Base-by-base conservation (phyloP, 2,329 filamentous ascomycete species). In the Alternaria triticimaculans region DNA sequence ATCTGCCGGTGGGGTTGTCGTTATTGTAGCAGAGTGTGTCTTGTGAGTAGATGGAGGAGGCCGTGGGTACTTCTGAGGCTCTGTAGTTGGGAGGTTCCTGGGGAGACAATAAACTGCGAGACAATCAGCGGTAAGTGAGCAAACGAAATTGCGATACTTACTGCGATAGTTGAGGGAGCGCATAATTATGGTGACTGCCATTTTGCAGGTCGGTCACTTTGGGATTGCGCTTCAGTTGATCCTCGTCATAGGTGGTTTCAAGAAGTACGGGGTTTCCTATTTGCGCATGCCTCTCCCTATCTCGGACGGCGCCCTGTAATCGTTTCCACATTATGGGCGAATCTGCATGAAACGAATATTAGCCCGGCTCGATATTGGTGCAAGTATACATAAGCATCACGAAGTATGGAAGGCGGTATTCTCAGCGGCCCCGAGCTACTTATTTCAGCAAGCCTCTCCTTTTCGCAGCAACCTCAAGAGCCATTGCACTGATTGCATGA, bases 41-140 rank as follows among this genome's bases (percentile, higher is more conserved):
- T 75, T 87, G 84, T 49, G 88, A 88, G 75, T 91, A 90, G 50
- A 89, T 69, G 15, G 90, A 90, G 30, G 89, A 90, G 21, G 74
- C 71, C 41, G 77, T 76, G 8, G 74, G 72, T 9, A 72, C 70
- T 62, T 75, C 71, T 9, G 76, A 76, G 3, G 64, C 64, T 57
- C 69, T 71, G 41, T 74, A 72, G 44, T 72, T 64, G 43, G 66
- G 68, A 46, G 68, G 64, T 50, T 72, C 69, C 23, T 67, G 61
- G 14, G 72, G 73, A n/a, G 74, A 68, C 25, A 71, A 65, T 44
- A 68, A 58, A 53, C 75, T 72, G 61, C 62, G 20, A 45, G 18
- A 23, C n/a, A 20, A 50, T 65, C 21, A 65, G 55, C 33, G 37
- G 44, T 14, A 6, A 26, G 26, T 26, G 8, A 58, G 23, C 49